Percentiles rank a stretch among this genome's conserved stretches.
These are phyloP conservation scores for Fragaria vesca DNA, from an alignment of 306 rosid species.

Conservation along the genomic window DNA sequence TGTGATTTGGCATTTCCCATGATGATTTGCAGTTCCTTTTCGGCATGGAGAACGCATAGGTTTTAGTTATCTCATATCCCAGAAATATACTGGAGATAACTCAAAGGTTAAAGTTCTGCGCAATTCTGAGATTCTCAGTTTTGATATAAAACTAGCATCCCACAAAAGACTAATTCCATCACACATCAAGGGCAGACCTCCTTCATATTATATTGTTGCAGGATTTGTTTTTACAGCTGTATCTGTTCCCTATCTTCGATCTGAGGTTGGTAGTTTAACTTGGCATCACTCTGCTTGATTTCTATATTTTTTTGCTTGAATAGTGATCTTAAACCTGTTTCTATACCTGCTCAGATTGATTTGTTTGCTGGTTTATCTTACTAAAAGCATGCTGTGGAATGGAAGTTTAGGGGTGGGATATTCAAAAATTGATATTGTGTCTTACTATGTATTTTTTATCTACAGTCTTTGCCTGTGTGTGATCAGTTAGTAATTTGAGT, in stretches of 20 bases:
- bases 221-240: slow-evolving; percentile 87
- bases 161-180: slow-evolving; percentile 87
- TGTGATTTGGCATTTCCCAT: background rate
- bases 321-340: background rate
- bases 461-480: background rate
- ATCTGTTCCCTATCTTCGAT: slow-evolving; percentile 96
- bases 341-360: background rate
- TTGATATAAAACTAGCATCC: slow-evolving; percentile 57
- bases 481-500: background rate
- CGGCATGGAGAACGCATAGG: slow-evolving; percentile 98
- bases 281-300: background rate
- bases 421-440: background rate
- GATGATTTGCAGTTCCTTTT: slow-evolving; percentile 52
- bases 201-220: slow-evolving; percentile 89
- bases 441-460: background rate
- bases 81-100: slow-evolving; percentile 46
- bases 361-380: background rate
- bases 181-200: slow-evolving; percentile 88
- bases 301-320: background rate
- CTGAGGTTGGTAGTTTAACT: slow-evolving; percentile 63
- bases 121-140: slow-evolving; percentile 48
- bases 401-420: slow-evolving; percentile 1
- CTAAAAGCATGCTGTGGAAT: background rate
- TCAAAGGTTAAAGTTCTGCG: slow-evolving; percentile 71
- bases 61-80: slow-evolving; percentile 69